phyloP scores from a whole-genome alignment of 192 early-diverging fungal species.

The Entomortierella lignicola region DNA sequence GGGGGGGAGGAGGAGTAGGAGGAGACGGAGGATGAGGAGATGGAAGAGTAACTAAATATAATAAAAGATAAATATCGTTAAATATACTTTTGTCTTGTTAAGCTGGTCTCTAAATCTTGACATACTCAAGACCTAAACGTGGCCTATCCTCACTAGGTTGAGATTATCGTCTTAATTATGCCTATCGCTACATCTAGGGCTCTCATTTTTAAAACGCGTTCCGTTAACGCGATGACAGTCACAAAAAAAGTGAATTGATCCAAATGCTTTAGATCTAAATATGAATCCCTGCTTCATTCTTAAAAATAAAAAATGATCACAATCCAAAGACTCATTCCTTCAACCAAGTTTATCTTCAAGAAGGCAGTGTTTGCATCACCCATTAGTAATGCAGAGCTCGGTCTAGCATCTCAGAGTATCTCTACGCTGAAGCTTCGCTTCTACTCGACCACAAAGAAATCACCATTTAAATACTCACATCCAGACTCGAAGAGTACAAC shows the following conservation, averaged over 20 bases:
- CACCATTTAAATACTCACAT: constrained; percentile 38
- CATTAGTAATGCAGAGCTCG: neutral
- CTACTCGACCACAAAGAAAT: constrained; percentile 18
- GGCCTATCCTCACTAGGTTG: too few relatives aligned
- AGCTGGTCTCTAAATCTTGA: too few relatives aligned
- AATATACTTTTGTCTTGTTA: too few relatives aligned
- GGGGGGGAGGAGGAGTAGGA: too few relatives aligned
- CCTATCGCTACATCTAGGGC: neutral
- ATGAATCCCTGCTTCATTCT: neutral
- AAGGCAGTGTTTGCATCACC: neutral
- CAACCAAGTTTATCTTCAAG: constrained; percentile 2
- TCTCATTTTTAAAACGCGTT: neutral
- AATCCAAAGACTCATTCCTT: constrained; percentile 18
- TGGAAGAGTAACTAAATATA: too few relatives aligned
- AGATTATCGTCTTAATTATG: too few relatives aligned
- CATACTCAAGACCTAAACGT: too few relatives aligned
- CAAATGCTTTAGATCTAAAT: neutral
- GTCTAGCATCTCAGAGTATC: neutral
- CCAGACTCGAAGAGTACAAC: constrained; percentile 31
- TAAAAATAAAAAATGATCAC: constrained; percentile 13
- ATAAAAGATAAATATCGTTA: too few relatives aligned
- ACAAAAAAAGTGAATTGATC: neutral
- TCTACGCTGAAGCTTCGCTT: neutral
- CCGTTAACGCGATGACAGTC: neutral
- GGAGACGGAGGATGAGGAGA: too few relatives aligned